Evolutionary conservation across 352 stramenopile species (phyloP).

Genomic region (Globisporangium ultimum): DNA sequence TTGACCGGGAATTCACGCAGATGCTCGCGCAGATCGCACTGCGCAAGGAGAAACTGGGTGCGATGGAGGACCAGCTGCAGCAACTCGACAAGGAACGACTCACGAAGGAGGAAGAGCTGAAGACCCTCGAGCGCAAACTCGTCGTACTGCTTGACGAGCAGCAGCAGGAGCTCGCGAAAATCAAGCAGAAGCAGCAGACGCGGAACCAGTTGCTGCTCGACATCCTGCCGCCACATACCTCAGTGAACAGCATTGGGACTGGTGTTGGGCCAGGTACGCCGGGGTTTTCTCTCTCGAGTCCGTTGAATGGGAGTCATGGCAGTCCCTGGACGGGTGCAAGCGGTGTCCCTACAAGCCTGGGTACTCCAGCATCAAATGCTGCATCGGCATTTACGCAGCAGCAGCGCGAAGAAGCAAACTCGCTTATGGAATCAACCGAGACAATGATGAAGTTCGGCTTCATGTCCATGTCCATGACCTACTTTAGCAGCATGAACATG

Average conservation of each 20-base stretch:
- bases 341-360: background rate
- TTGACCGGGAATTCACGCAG: constrained; percentile 93
- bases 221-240: constrained; percentile 17
- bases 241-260: background rate
- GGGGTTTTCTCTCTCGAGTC: constrained; percentile 2
- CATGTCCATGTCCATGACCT: constrained; percentile 97
- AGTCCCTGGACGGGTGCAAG: background rate
- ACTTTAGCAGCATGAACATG: constrained; percentile 97
- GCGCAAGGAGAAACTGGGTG: constrained; percentile 85
- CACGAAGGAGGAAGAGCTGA: constrained; percentile 92
- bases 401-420: constrained; percentile 87
- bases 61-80: constrained; percentile 85
- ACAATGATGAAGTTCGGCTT: constrained; percentile 99
- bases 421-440: constrained; percentile 95
- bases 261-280: background rate
- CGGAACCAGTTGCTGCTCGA: constrained; percentile 50
- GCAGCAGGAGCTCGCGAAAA: constrained; percentile 87
- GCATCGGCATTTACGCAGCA: constrained; percentile 52
- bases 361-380: constrained; percentile 14
- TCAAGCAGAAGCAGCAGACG: constrained; percentile 52
- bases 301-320: constrained; percentile 8
- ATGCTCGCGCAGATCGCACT: constrained; percentile 94
- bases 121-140: constrained; percentile 91
- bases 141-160: constrained; percentile 94
- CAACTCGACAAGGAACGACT: constrained; percentile 84